Conservation (phyloP, 768 basidiomycete genomes). For the Amanita molliuscula region DNA sequence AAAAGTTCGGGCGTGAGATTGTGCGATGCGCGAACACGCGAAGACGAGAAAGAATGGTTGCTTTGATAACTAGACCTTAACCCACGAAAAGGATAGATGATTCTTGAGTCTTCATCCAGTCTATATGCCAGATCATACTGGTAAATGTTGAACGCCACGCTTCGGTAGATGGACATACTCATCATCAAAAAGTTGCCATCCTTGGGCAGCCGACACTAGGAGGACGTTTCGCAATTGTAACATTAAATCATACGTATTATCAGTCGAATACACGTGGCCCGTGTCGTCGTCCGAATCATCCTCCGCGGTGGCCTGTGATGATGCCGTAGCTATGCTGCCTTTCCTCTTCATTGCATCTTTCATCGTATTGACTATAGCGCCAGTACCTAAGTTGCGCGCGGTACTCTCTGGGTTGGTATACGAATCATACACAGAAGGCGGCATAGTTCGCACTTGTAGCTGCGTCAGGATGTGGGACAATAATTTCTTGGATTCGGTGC, state of each 20-base stretch:
- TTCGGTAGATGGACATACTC: constrained; percentile 19
- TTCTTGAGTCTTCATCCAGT: not conserved
- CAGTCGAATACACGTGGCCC: constrained; percentile 44
- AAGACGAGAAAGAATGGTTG: constrained; percentile 42
- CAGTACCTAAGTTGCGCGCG: constrained; percentile 23
- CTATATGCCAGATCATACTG: not conserved
- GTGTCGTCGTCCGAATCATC: constrained; percentile 43
- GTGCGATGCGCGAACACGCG: constrained; percentile 22
- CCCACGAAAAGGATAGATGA: constrained; percentile 23
- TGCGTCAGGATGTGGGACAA: constrained; percentile 54
- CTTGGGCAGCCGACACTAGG: constrained; percentile 40
- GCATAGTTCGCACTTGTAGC: constrained; percentile 45
- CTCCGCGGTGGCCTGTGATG: constrained; percentile 13
- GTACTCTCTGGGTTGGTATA: constrained; percentile 19
- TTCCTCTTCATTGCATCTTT: constrained; percentile 28
- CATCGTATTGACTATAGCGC: constrained; percentile 32
- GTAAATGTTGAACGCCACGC: not conserved
- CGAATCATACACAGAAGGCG: constrained; percentile 40
- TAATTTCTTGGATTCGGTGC: constrained; percentile 59
- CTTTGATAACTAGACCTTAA: constrained; percentile 34
- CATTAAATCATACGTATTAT: constrained; percentile 55
- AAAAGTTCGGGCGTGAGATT: constrained; percentile 41
- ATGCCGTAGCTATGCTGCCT: constrained; percentile 13
- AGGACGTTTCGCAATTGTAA: constrained; percentile 51
- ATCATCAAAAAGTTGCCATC: constrained; percentile 57